Evolutionary conservation across 129 eudicot species (phyloP).

Genomic region (Saposhnikovia divaricata): DNA sequence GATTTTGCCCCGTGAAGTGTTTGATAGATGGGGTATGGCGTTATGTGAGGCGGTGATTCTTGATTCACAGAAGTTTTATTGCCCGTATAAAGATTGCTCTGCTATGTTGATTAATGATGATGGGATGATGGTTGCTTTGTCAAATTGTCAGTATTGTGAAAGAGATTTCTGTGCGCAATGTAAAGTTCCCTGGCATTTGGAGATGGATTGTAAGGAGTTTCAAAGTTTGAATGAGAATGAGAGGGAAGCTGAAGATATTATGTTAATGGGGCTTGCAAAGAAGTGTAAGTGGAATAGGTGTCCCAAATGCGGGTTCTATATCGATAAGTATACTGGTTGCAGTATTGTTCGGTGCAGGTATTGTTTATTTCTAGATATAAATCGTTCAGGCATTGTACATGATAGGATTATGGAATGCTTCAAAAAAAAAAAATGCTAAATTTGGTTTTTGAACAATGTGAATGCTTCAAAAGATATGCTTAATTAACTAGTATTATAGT

Average conservation of each 20-base stretch:
- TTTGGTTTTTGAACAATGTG: neutral
- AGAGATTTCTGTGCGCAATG: constrained; percentile 41
- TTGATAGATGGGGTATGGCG: constrained; percentile 41
- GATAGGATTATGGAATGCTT: too few relatives aligned
- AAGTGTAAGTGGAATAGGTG: constrained; percentile 36
- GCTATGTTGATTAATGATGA: constrained; percentile 44
- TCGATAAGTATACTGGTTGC: constrained; percentile 36
- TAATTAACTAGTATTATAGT: neutral
- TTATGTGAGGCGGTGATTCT: constrained; percentile 27
- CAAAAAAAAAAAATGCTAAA: too few relatives aligned
- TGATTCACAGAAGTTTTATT: constrained; percentile 33
- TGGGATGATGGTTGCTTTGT: constrained; percentile 5
- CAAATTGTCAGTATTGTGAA: constrained; percentile 41
- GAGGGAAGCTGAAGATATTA: constrained; percentile 34
- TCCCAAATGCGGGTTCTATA: constrained; percentile 29
- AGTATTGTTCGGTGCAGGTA: constrained; percentile 39
- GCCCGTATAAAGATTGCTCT: constrained; percentile 54
- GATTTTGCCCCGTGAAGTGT: constrained; percentile 10
- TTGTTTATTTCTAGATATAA: neutral
- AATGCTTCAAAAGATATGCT: neutral
- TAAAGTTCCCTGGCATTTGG: constrained; percentile 52
- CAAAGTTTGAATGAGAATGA: constrained; percentile 30
- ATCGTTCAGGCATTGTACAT: neutral
- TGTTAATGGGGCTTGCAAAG: constrained; percentile 41
- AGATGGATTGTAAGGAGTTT: constrained; percentile 33